Evolutionary conservation across 202 grass and related monocot genomes (phyloP).

Genomic region (Carex sylvatica): DNA sequence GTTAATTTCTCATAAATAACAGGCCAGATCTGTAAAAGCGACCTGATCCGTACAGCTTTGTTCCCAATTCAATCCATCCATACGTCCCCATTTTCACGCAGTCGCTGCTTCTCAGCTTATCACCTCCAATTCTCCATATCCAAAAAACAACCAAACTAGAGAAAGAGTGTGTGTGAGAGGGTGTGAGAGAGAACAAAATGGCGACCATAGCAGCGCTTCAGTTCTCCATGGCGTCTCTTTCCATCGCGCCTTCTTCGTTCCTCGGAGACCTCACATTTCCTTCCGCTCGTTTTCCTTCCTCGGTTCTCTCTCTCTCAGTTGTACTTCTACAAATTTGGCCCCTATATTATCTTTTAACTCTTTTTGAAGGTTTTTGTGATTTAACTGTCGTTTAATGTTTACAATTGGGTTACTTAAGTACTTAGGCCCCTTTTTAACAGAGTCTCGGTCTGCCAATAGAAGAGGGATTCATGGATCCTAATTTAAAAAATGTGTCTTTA

Average conservation of each 20-base stretch:
- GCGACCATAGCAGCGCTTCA: conserved; percentile 56
- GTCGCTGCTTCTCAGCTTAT: conserved; percentile 11
- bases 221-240: conserved; percentile 67
- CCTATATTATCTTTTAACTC: background rate
- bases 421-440: background rate
- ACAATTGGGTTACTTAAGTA: background rate
- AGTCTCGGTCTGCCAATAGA: background rate
- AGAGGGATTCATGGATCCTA: background rate
- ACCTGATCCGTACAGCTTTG: background rate
- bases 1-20: background rate
- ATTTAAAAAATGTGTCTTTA: background rate
- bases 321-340: background rate
- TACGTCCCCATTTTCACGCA: background rate
- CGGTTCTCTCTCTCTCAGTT: conserved; percentile 3
- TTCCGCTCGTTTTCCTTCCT: background rate
- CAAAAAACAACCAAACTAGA: background rate
- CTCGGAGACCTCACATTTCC: background rate
- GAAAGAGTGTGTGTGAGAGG: conserved; percentile 1
- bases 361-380: background rate
- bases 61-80: background rate
- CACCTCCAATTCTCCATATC: conserved; percentile 10
- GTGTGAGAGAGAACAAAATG: conserved; percentile 37
- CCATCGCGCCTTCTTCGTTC: conserved; percentile 40
- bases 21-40: background rate
- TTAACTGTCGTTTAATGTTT: background rate